phyloP scores from a whole-genome alignment of 441 rosid species.

The Populus hybrid region DNA sequence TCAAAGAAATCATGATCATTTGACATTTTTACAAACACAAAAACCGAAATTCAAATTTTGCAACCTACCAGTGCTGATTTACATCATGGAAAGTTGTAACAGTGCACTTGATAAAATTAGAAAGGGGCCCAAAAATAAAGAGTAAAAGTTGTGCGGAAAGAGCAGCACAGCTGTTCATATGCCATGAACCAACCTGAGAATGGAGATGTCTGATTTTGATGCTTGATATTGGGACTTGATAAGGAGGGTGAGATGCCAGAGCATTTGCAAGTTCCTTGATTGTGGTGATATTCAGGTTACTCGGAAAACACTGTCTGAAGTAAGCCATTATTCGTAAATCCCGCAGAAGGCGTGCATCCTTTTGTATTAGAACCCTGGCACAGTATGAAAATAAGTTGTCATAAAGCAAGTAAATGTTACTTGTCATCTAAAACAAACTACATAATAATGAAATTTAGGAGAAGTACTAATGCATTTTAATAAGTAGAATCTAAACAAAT shows the following conservation, averaged over 20 bases:
- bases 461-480: background rate
- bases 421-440: background rate
- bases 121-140: background rate
- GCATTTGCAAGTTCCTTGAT: conserved; percentile 84
- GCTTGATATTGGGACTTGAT: conserved; percentile 74
- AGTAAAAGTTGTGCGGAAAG: background rate
- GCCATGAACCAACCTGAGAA: conserved; percentile 58
- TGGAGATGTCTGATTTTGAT: conserved; percentile 80
- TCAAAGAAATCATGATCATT: conserved; percentile 6
- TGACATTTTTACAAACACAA: background rate
- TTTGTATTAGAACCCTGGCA: conserved; percentile 53
- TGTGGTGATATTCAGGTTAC: conserved; percentile 51
- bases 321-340: conserved; percentile 76
- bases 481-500: background rate
- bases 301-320: conserved; percentile 75
- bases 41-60: background rate
- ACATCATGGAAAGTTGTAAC: background rate
- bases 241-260: conserved; percentile 79
- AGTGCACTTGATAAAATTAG: background rate
- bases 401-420: background rate
- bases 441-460: background rate
- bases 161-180: conserved; percentile 8
- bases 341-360: conserved; percentile 65
- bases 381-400: conserved; percentile 5
- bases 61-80: conserved; percentile 11